Evolutionary conservation across 495 filamentous ascomycete genomes (phyloP), one percentile per base, ranked within the genome.

Genomic region (Penicillium goetzii): DNA sequence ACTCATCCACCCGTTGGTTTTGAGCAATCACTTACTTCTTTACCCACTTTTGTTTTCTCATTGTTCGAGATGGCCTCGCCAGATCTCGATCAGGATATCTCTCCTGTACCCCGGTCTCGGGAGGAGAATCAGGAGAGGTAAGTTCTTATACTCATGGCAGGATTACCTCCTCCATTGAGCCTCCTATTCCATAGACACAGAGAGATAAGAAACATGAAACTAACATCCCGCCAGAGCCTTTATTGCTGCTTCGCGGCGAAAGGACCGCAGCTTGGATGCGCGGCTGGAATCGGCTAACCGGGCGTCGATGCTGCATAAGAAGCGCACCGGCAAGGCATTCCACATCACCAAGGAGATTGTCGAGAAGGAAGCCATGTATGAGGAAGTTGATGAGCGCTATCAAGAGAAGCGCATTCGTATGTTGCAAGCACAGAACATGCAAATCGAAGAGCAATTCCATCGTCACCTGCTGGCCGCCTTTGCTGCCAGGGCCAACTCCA

Each of bases 291-390:
- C 95, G 11, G 94, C 94, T 19, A 86, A 88, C 43, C 81, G 90
- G 71, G 94, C 94, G 15, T 97, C 93, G 9, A 86, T 92, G 65
- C 91, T 97, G 56, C 94, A 97, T 80, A 92, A 92, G 76, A 85
- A 88, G 69, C 86, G 95, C 23, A 97, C 95, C 9, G 95, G 94
- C 25, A 90, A 92, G 59, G 86, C 84, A 12, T 82, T 98, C 62
- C 87, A 88, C 61, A 90, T 98, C 68, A 93, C 89, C 55, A 89
- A 92, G 71, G 85, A 95, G 69, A 92, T 95, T 75, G 95, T 98
- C 11, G 76, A 91, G 62, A 92, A 91, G 68, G 94, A 97, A 74
- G 92, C 95, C 76, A 96, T 97, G 92, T 98, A 97, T 73, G 94
- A 97, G 72, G 94, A 97, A 74, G 90, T 97, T 71, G 94, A 98